Evolutionary conservation across 2,329 filamentous ascomycete species (phyloP), one percentile per base, ranked within the genome.

Genomic region (Aspergillus fijiensis): DNA sequence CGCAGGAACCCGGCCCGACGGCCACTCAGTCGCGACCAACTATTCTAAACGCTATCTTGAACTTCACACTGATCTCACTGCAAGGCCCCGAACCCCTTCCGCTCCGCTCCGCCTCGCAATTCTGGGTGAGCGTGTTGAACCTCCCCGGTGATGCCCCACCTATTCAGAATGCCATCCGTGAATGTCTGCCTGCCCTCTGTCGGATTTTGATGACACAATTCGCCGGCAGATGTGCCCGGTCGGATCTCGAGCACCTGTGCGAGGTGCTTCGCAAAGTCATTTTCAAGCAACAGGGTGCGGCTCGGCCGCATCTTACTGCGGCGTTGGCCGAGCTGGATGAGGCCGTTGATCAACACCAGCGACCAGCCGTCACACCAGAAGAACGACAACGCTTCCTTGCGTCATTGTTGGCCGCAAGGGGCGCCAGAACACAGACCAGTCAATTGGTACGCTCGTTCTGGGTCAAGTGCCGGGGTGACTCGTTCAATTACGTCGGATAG

Each of bases 101-200:
- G n/a, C 76, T 80, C n/a, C 78, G 78, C 19, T 77, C 78, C 29
- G 75, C 77, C 4, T 75, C 78, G 35, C 68, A 72, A 35, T 81
- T 80, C 63, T 80, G 79, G 74, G 67, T 76, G n/a, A 69, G 70
- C 19, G 64, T 79, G 49, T 55, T 79, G 60, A 72, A 73, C 56
- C 66, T 80, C 59, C 70, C 72, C 1, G 63, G 65, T 23, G 66
- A 72, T 27, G 67, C 66, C 4, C 61, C 60, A 14, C 59, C 66
- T 12, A 66, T 70, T 27, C 70, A 72, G 49, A 65, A 65, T 39
- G 72, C 74, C 11, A 66, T 76, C n/a, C 70, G 73, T 23, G 69
- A 73, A 21, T 77, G 70, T 58, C 62, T 77, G 4, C 73, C 76
- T 4, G 65, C 70, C 5, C 70, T 80, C 7, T 76, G 76, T 35